Evolutionary conservation across 1,284 basidiomycete genomes (phyloP).

Genomic region (Anthracocystis walkeri): DNA sequence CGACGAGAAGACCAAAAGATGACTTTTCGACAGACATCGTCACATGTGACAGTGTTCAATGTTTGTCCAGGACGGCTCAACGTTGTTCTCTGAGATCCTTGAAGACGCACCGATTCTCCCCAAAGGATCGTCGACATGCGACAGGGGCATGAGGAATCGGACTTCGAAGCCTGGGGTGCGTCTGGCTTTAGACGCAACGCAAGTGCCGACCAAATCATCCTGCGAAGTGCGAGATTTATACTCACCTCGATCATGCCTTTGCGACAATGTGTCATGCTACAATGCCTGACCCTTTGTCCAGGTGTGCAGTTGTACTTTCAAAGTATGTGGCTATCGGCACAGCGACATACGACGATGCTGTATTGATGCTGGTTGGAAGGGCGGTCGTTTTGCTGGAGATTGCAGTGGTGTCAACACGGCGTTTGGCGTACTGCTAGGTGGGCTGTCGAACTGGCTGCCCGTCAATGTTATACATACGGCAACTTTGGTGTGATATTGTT

Average conservation of each 20-base stretch:
- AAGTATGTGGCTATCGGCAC: background rate
- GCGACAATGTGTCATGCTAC: background rate
- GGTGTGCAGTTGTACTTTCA: background rate
- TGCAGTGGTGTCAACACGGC: background rate
- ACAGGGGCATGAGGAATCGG: no score
- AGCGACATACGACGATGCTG: background rate
- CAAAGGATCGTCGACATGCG: background rate
- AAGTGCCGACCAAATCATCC: background rate
- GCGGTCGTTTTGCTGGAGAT: background rate
- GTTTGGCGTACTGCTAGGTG: background rate
- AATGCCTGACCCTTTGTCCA: background rate
- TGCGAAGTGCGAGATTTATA: background rate
- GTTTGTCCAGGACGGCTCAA: no score
- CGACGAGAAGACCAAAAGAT: background rate
- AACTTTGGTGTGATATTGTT: background rate
- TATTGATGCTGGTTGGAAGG: background rate
- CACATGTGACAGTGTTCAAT: background rate
- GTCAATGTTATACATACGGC: background rate
- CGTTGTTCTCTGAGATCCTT: no score
- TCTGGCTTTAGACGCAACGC: no score
- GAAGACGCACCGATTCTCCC: background rate
- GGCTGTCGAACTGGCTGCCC: background rate
- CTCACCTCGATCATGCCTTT: constrained; percentile 3
- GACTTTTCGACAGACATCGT: background rate
- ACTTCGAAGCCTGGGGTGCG: no score